Evolutionary conservation across 495 filamentous ascomycete genomes (phyloP), one percentile per base, ranked within the genome.

Genomic region (Xylaria scruposa): DNA sequence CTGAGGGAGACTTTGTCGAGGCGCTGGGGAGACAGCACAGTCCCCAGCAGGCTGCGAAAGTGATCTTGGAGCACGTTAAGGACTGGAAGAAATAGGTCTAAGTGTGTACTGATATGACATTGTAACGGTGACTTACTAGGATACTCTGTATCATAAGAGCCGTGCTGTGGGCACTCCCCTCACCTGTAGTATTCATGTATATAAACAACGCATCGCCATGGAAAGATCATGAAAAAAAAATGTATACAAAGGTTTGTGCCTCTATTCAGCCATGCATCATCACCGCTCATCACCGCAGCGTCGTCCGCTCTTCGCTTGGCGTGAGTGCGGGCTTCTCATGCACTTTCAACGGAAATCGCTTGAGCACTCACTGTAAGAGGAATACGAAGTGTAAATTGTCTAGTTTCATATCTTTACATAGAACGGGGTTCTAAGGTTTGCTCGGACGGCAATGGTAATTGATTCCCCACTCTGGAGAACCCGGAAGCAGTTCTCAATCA

Each of bases 1-100:
- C 96, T 54, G 97, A 99, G 71, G 94, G 94, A 17, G 97, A 98
- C 81, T 99, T 99, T 79, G 95, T 99, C 31, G 96, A 99, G 85
- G 97, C 94, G 31, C 91, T 99, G 74, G 96, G 96, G 46, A 87
- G 97, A 70, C 94, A 98, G 82, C 94, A 97, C 84, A 95, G 91
- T 33, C 92, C 95, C 17, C 92, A 97, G 73, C 86, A 91, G 74
- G 97, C 91, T 17, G 93, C 95, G 56, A 92, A 89, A 82, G 85
- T 97, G 59, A 97, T 98, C 70, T 76, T 90, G 70, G 89, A 91
- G 70, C 96, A 99, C 83, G 91, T 99, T 81, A 90, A 90, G 70
- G 96, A 99, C 81, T 98, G 94, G 95, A 90, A 88, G 81, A 84
- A 89, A 6, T 83, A 67, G 56, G 33, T 24, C 21, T 15, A 19